Evolutionary conservation across 2,329 filamentous ascomycete species (phyloP).

Genomic region (Gaeumannomyces sp.): DNA sequence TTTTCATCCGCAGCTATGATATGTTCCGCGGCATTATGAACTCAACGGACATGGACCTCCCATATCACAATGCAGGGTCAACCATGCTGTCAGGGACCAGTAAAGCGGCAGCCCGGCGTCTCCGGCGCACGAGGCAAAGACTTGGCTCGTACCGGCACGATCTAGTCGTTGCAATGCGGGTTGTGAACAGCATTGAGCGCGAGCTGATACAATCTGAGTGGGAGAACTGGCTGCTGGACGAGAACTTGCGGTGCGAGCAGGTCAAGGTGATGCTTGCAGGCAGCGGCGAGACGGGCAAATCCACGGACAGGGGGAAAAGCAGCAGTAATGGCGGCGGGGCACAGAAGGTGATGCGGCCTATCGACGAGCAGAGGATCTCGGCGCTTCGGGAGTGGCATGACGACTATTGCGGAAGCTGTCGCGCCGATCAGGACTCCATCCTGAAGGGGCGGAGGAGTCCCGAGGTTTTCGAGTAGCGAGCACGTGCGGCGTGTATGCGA

Average conservation of each 20-base stretch:
- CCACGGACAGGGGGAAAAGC: constrained; percentile 11
- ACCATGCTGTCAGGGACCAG: constrained; percentile 41
- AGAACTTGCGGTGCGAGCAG: constrained; percentile 69
- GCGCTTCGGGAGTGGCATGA: constrained; percentile 43
- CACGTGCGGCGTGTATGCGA: too few relatives aligned
- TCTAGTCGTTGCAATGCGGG: constrained; percentile 79
- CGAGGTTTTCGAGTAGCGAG: neutral
- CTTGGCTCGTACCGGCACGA: constrained; percentile 84
- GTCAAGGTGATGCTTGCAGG: constrained; percentile 38
- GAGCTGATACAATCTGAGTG: constrained; percentile 85
- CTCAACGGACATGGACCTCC: constrained; percentile 50
- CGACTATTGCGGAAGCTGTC: constrained; percentile 52
- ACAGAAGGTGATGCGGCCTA: constrained; percentile 22
- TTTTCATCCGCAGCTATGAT: constrained; percentile 38
- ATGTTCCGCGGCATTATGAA: constrained; percentile 56
- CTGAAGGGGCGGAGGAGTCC: neutral
- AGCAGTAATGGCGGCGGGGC: constrained; percentile 15
- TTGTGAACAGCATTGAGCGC: constrained; percentile 82
- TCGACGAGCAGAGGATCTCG: constrained; percentile 25
- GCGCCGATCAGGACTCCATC: constrained; percentile 32
- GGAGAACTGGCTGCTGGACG: constrained; percentile 84
- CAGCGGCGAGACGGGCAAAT: constrained; percentile 8
- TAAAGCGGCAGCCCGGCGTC: constrained; percentile 52
- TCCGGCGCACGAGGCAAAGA: constrained; percentile 74
- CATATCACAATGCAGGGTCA: constrained; percentile 46